phyloP scores from a whole-genome alignment of 2,329 filamentous ascomycete genomes.

The Botrytis squamosa region DNA sequence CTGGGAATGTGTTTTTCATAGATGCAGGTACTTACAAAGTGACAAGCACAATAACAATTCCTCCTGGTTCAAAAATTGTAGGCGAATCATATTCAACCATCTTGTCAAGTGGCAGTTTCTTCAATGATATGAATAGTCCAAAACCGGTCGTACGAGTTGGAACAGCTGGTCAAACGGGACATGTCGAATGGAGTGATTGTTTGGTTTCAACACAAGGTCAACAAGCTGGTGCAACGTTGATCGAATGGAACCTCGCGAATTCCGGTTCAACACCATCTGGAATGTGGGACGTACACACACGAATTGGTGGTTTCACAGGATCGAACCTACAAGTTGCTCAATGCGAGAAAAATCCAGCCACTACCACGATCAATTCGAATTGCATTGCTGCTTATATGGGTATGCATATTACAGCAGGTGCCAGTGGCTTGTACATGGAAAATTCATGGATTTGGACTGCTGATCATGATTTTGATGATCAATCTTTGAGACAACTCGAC shows the following conservation, averaged over 20 bases:
- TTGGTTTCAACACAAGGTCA: constrained; percentile 59
- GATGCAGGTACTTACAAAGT: constrained; percentile 57
- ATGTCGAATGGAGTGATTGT: constrained; percentile 62
- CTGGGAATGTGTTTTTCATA: constrained; percentile 54
- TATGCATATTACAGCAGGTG: constrained; percentile 39
- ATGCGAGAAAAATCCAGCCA: constrained; percentile 54
- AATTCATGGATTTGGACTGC: constrained; percentile 51
- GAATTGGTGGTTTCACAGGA: constrained; percentile 45
- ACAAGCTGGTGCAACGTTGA: constrained; percentile 58
- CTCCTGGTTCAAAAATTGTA: constrained; percentile 43
- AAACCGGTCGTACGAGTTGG: constrained; percentile 53
- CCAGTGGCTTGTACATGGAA: constrained; percentile 49
- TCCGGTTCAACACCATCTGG: constrained; percentile 50
- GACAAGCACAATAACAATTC: constrained; percentile 48
- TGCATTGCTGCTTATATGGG: constrained; percentile 41
- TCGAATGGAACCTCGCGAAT: constrained; percentile 62
- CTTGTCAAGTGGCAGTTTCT: constrained; percentile 43
- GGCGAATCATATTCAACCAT: constrained; percentile 47
- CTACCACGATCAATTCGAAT: constrained; percentile 34
- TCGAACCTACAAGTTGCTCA: constrained; percentile 28
- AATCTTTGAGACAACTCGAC: constrained; percentile 53
- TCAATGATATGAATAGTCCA: constrained; percentile 46
- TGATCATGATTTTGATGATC: constrained; percentile 44
- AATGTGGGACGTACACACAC: constrained; percentile 48
- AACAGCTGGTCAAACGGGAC: constrained; percentile 56